phyloP scores from a whole-genome alignment of 2,329 filamentous ascomycete genomes.

The Ceratocystis papillata region DNA sequence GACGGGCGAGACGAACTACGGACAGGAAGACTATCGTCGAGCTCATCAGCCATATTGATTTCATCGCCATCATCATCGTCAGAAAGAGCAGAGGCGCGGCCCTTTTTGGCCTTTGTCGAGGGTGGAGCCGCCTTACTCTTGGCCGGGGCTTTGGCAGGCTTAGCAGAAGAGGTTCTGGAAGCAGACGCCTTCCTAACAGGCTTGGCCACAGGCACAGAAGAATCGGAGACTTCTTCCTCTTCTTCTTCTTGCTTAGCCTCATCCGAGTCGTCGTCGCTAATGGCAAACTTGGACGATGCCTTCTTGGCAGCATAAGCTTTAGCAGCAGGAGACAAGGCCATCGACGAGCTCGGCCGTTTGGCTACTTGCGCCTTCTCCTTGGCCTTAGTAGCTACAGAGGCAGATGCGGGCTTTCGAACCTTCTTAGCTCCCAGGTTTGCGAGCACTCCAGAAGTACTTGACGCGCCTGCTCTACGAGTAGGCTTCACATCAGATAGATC shows the following conservation, averaged over 20 bases:
- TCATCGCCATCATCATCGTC: slow-evolving; percentile 32
- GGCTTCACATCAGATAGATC: slow-evolving; percentile 30
- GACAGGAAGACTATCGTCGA: slow-evolving; percentile 31
- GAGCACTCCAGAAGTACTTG: slow-evolving; percentile 36
- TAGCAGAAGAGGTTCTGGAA: background rate
- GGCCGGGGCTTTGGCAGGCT: slow-evolving; percentile 3
- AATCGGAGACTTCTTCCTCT: slow-evolving; percentile 8
- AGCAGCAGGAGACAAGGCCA: slow-evolving; percentile 52
- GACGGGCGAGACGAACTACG: slow-evolving; percentile 10
- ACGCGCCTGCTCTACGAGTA: slow-evolving; percentile 36
- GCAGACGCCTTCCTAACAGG: background rate
- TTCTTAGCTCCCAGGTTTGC: slow-evolving; percentile 20
- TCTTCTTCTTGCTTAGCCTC: slow-evolving; percentile 32
- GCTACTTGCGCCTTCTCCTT: slow-evolving; percentile 33
- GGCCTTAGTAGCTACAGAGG: slow-evolving; percentile 41
- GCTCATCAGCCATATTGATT: slow-evolving; percentile 36
- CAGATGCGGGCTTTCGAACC: slow-evolving; percentile 16
- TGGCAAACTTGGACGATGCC: slow-evolving; percentile 32
- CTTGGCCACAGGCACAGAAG: background rate
- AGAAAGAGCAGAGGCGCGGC: slow-evolving; percentile 2
- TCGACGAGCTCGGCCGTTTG: slow-evolving; percentile 12
- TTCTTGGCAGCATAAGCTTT: slow-evolving; percentile 53
- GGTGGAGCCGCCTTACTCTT: background rate
- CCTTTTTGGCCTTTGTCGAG: background rate
- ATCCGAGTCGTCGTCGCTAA: slow-evolving; percentile 36